Evolutionary conservation across 73 alveolate species (phyloP), one percentile per base, ranked within the genome.

Genomic region (Paramecium tetraurelia): DNA sequence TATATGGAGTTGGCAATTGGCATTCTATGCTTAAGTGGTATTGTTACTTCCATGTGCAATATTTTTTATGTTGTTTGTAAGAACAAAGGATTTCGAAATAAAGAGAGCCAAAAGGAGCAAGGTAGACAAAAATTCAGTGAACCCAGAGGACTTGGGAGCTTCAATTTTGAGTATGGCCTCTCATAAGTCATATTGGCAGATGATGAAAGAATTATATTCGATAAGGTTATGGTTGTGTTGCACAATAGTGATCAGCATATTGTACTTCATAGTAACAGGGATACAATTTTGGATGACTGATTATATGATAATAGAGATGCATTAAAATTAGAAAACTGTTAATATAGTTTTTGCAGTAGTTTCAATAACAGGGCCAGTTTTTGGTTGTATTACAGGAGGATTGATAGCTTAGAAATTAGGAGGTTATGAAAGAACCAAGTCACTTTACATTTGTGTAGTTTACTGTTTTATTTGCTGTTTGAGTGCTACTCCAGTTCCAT

Each of bases 261-360:
- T 98, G 86, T 94, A 95, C 71, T 98, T 97, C 83, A 95, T 98
- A 24, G 94, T 97, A 2, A 96, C 99, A 4, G 99, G 99, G 7
- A 97, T 98, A 46, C 95, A 97, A 92, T 98, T 96, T 85, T 98
- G 99, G 99, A 96, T 95, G 84, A 89, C 99, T 59, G 99, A 98
- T 76, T 98, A 97, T 77, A 93, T 97, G 97, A 92, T 87, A 72
- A 92, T 46, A 33, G 99, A 94, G 21, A 86, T 98, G 10, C 94
- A 96, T 22, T 76, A 93, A 24, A 95, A 96, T 38, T 86, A 94
- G 16, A 70, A 92, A 8, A 87, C 85, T n/a, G 98, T 97, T 1
- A 94, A 86, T 88, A 86, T 93, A 6, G 92, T 96, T 14, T 97
- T 94, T 93, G 59, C 98, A 3, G 58, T 96, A 50, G 94, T 93